Conservation (phyloP, 306 rosid species). For the Trifolium pratense region DNA sequence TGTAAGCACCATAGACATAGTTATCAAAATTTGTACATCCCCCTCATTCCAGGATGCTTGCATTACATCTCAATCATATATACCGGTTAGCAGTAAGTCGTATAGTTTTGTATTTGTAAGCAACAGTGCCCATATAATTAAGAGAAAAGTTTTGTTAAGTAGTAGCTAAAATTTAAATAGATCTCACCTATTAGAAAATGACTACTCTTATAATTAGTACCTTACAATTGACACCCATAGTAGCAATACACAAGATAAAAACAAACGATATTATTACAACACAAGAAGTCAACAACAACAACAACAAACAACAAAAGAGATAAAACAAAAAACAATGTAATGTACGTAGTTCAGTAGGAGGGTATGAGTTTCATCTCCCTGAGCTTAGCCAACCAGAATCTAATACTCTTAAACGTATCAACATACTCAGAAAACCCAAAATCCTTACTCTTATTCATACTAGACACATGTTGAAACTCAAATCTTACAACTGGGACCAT, state of each 20-base stretch:
- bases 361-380: conserved; percentile 55
- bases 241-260: too few species aligned
- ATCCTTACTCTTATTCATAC: conserved; percentile 52
- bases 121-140: too few species aligned
- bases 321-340: too few species aligned
- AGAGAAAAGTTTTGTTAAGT: too few species aligned
- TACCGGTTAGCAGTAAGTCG: background rate
- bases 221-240: too few species aligned
- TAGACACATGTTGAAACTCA: conserved; percentile 52
- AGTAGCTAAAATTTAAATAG: too few species aligned
- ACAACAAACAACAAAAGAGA: too few species aligned
- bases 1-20: conserved; percentile 1
- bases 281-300: too few species aligned
- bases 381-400: conserved; percentile 28
- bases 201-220: too few species aligned
- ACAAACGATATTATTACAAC: too few species aligned
- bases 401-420: conserved; percentile 44
- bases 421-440: conserved; percentile 45
- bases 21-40: background rate
- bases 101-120: conserved; percentile 27
- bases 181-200: too few species aligned
- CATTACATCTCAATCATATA: conserved; percentile 25
- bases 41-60: conserved; percentile 6
- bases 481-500: background rate
- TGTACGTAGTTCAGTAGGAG: background rate